Evolutionary conservation across 495 filamentous ascomycete species (phyloP).

Genomic region (Melanomma pulvis-pyrius): DNA sequence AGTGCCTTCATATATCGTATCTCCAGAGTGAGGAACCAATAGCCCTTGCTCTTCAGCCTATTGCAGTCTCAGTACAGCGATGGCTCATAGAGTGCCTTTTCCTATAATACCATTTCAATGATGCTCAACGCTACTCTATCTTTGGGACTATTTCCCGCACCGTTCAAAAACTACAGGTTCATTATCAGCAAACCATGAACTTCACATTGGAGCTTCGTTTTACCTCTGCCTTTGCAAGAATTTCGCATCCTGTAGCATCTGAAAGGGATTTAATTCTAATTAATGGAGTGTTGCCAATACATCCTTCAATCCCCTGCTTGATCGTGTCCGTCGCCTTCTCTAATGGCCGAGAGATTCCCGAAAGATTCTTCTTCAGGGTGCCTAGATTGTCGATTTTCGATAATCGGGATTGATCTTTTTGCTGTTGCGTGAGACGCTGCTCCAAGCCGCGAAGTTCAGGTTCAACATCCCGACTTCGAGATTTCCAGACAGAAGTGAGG

Average conservation of each 20-base stretch:
- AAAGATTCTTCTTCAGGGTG: constrained; percentile 3
- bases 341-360: not conserved
- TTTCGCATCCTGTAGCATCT: constrained; percentile 88
- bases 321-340: constrained; percentile 41
- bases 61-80: constrained; percentile 6
- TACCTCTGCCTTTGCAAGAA: constrained; percentile 91
- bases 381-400: constrained; percentile 13
- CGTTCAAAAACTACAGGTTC: constrained; percentile 75
- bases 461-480: not conserved
- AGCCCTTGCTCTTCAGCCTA: constrained; percentile 78
- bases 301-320: constrained; percentile 80
- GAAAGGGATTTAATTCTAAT: constrained; percentile 86
- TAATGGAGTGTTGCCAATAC: constrained; percentile 92
- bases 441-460: not conserved
- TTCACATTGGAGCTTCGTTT: not conserved
- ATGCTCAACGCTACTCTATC: constrained; percentile 91
- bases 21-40: constrained; percentile 77
- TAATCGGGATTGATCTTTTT: constrained; percentile 63
- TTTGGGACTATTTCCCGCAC: constrained; percentile 93
- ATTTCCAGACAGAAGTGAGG: constrained; percentile 72
- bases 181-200: not conserved
- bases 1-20: constrained; percentile 96
- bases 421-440: not conserved
- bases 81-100: not conserved
- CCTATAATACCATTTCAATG: constrained; percentile 65